These are phyloP conservation scores for Leptographium radiaticola DNA, from an alignment of 2,329 filamentous ascomycete species.

Conservation along the genomic window DNA sequence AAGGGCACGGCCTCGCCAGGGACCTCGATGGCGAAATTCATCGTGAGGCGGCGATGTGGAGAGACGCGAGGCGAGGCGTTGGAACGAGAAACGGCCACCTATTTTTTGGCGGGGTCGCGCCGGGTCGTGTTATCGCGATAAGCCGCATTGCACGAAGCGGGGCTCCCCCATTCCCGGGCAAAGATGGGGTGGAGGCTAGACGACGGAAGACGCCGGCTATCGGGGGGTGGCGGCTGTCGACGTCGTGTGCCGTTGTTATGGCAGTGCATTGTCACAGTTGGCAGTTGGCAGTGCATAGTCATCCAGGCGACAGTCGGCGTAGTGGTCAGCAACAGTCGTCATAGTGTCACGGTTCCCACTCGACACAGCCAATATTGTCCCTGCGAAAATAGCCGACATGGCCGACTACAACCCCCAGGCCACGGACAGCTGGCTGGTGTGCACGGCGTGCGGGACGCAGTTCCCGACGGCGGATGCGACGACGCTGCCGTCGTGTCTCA, in stretches of 20 bases:
- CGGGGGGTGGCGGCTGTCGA: too few relatives aligned
- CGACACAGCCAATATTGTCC: too few relatives aligned
- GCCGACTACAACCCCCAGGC: slow-evolving; percentile 5
- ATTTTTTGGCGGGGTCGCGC: neutral
- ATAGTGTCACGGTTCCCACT: too few relatives aligned
- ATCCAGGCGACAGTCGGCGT: too few relatives aligned
- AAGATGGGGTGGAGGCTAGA: too few relatives aligned
- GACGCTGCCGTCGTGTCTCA: slow-evolving; percentile 44
- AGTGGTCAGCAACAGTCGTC: too few relatives aligned
- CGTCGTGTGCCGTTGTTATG: too few relatives aligned
- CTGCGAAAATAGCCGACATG: too few relatives aligned
- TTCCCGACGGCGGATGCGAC: slow-evolving; percentile 39
- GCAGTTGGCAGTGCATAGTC: too few relatives aligned
- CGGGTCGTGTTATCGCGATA: neutral
- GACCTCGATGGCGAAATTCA: slow-evolving; percentile 65
- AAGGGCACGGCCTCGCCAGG: slow-evolving; percentile 69
- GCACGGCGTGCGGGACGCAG: slow-evolving; percentile 58
- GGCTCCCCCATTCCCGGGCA: neutral
- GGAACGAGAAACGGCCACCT: neutral
- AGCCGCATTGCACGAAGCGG: neutral
- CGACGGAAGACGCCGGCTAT: too few relatives aligned
- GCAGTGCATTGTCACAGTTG: too few relatives aligned
- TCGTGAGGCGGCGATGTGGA: slow-evolving; percentile 18
- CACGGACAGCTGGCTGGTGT: slow-evolving; percentile 34
- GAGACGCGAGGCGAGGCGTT: neutral